Base-by-base conservation (phyloP, 768 basidiomycete species). In the Symmetrospora coprosmae region DNA sequence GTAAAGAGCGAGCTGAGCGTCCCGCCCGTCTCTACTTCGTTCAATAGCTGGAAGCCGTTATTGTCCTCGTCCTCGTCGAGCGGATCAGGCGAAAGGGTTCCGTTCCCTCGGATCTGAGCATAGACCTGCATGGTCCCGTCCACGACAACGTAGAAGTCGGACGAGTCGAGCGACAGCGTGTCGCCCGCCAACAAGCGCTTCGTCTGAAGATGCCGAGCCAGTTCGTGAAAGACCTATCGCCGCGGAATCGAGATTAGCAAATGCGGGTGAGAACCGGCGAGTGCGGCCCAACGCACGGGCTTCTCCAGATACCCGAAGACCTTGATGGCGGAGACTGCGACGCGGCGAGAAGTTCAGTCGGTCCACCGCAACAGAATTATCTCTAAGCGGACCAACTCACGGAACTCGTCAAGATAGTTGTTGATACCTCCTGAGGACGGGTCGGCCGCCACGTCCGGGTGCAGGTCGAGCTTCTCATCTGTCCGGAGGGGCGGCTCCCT, bases 301-400 rank as follows among this genome's bases (percentile, higher is more conserved):
- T 94, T 96, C 75, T 99, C 94, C 63, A 90, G 78, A 71, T 97
- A 97, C 19, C 94, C 94, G 68, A 99, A 99, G 9, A 99, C 87
- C 46, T 91, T 81, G 59, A 99, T 87, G 11, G 94, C 94, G 66
- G 91, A 85, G 30, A 70, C 68, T 69, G 45, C 8, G 19, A 41
- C 7, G 48, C 13, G n/a, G n/a, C n/a, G n/a, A 8, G 7, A 25
- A 39, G 34, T 35, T 46, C n/a, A 40, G 27, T 2, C 13, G 11
- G 2, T 19, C 8, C 16, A 1, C 30, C 1, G 19, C 11, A 52
- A 39, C 14, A 23, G 34, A 39, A 46, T 50, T 23, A 25, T 27
- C 8, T 23, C 5, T 17, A 23, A 16, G 45, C 34, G n/a, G 14
- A 65, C 67, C n/a, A n/a, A n/a, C n/a, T 35, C 27, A 55, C 97